Evolutionary conservation across 2,329 filamentous ascomycete species (phyloP), one percentile per base, ranked within the genome.

Genomic region (Aquanectria penicillioides): DNA sequence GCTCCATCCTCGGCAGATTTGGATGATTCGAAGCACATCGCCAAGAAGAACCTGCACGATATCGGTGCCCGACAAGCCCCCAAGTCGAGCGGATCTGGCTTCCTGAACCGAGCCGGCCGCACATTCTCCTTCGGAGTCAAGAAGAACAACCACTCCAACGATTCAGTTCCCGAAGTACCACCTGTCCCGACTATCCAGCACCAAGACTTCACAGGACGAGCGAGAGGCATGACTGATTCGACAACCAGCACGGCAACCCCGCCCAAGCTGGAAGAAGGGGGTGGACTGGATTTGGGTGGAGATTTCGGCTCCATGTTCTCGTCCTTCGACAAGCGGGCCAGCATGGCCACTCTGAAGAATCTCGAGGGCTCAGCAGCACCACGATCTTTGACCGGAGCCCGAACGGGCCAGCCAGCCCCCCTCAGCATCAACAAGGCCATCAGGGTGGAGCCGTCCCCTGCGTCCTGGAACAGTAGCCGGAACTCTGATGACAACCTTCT

Each of bases 71-170:
- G 81, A 28, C 69, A 77, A 25, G 69, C 77, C 18, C 75, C 81
- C 23, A 86, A 84, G 67, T 79, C 80, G 20, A 79, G 80, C n/a
- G 75, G 77, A 12, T 75, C 74, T 46, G 79, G 81, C 28, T 86
- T 87, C 50, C 72, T 88, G 46, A 84, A 82, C 61, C 78, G 83
- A 61, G 85, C 84, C 34, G 81, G 82, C 9, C 80, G 85, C 46
- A 86, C 85, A 1, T 87, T 87, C 65, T 87, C 85, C 3, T 87
- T 88, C 69, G 85, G 84, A 20, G 80, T 79, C 61, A 86, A 85
- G 70, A 87, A 86, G 68, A 72, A 77, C 41, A 69, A 61, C 26
- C 26, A 70, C 71, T 13, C 67, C 69, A 12, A 69, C 72, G 67
- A 71, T 18, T 65, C 66, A 6, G 56, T 73, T 26, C 69, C 75